Evolutionary conservation across 1,284 basidiomycete species (phyloP), one percentile per base, ranked within the genome.

Genomic region (Apiotrichum brassicae): DNA sequence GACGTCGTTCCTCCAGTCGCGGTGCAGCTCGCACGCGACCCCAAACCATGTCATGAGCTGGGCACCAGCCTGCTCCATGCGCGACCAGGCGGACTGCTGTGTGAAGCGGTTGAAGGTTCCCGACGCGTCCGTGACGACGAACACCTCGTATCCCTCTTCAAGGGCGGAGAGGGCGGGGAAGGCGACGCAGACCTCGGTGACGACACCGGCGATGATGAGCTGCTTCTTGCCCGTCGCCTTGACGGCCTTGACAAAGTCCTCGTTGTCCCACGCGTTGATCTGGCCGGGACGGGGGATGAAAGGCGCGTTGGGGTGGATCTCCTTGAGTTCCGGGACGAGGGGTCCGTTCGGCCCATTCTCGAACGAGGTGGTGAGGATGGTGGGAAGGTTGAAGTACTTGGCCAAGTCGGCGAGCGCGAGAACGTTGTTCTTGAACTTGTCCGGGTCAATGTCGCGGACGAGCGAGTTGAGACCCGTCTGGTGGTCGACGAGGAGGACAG

Each of bases 211-310:
- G 40, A 51, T 41, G 44, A 51, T 36, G 18, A 51, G 33, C 44
- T 51, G 49, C 40, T 47, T 46, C 22, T 26, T 32, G 34, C 45
- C 49, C 9, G 49, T 51, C 12, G 16, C 41, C 40, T 39, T 42
- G 34, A 47, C 41, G 34, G 49, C 49, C 18, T 28, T 23, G 35
- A 43, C 40, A 36, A 51, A 47, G n/a, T 51, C 49, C 23, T 43
- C 35, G 30, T 51, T 46, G 45, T 51, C 49, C 49, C 49, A 51
- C 6, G 49, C 49, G 28, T 51, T 51, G 34, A 51, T 43, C 49
- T 51, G 38, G 22, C 49, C 49, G 5, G 49, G 49, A 3, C 44
- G 49, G 3, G 33, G 18, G 26, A 47, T 51, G 45, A 18, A 34
- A 1, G 45, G 40, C 16, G 49, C 44, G 18, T 35, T 20, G 3